Evolutionary conservation across 2,329 filamentous ascomycete genomes (phyloP).

Genomic region (Didymellaceae sp.): DNA sequence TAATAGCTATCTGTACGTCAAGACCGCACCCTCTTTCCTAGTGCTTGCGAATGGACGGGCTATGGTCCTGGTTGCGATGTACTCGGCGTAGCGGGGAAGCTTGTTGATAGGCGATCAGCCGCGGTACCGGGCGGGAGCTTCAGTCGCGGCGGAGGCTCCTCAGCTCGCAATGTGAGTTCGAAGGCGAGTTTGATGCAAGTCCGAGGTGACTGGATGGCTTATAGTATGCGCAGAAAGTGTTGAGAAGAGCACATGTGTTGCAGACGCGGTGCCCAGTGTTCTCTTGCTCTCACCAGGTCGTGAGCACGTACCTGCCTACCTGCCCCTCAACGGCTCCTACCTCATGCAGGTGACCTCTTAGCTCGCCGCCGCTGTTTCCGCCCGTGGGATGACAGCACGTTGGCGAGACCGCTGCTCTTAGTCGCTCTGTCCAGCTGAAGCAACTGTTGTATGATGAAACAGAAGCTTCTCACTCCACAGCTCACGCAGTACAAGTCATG

Average conservation of each 20-base stretch:
- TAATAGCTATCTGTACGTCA: slow-evolving; percentile 9
- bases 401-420: slow-evolving; percentile 5
- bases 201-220: slow-evolving; percentile 7
- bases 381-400: slow-evolving; percentile 1
- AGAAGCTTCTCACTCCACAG: background rate
- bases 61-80: slow-evolving; percentile 6
- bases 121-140: slow-evolving; percentile 25
- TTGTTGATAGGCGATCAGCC: slow-evolving; percentile 20
- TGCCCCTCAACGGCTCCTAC: slow-evolving; percentile 22
- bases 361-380: slow-evolving; percentile 9
- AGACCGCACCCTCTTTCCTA: slow-evolving; percentile 20
- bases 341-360: slow-evolving; percentile 22
- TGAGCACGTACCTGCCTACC: slow-evolving; percentile 12
- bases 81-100: slow-evolving; percentile 21
- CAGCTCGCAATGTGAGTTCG: slow-evolving; percentile 21
- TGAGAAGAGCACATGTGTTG: slow-evolving; percentile 23
- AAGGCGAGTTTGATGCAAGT: background rate
- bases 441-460: slow-evolving; percentile 11
- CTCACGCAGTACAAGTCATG: slow-evolving; percentile 4
- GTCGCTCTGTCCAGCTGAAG: slow-evolving; percentile 1
- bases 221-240: slow-evolving; percentile 20
- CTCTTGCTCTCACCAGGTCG: slow-evolving; percentile 13
- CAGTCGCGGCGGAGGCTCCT: slow-evolving; percentile 23
- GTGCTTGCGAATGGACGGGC: slow-evolving; percentile 2
- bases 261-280: slow-evolving; percentile 12